Evolutionary conservation across 345 rosid species (phyloP).

Genomic region (sweet orange (Citrus sinensis)): DVS_A1.0 CM039162.1:31516001-31516500

Average conservation of each 20-base stretch:
- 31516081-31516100: background rate
- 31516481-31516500: background rate
- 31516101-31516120: background rate
- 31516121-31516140: background rate
- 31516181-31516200: slow-evolving; percentile 70
- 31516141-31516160: background rate
- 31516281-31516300: slow-evolving; percentile 12
- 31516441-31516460: background rate
- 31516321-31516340: slow-evolving; percentile 63
- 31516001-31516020: background rate
- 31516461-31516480: background rate
- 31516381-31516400: slow-evolving; percentile 95
- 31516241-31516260: slow-evolving; percentile 66
- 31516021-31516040: background rate
- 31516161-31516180: slow-evolving; percentile 41
- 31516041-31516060: background rate
- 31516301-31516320: background rate
- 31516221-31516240: slow-evolving; percentile 78
- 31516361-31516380: slow-evolving; percentile 85
- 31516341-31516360: slow-evolving; percentile 90
- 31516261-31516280: slow-evolving; percentile 2
- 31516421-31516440: background rate
- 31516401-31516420: background rate
- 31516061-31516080: no score
- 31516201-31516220: slow-evolving; percentile 67